phyloP scores from a whole-genome alignment of 2,329 filamentous ascomycete species.

The Ophiocordyceps sinensis region DNA sequence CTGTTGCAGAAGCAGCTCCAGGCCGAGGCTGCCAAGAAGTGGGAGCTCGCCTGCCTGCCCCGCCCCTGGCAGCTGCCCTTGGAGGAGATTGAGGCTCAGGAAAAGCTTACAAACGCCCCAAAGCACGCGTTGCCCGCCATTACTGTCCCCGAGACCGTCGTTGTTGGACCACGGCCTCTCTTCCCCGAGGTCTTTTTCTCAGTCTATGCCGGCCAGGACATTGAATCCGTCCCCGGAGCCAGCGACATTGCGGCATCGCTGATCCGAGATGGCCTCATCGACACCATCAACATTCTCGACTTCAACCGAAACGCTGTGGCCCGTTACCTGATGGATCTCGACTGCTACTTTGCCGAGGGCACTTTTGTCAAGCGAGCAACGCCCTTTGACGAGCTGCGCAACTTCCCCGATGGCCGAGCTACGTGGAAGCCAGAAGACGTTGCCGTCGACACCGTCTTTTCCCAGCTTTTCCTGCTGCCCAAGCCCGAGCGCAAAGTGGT shows the following conservation, averaged over 20 bases:
- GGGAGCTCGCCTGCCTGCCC: constrained; percentile 58
- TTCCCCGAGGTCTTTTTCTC: constrained; percentile 94
- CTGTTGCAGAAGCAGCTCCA: constrained; percentile 79
- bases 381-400: constrained; percentile 75
- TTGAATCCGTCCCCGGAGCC: constrained; percentile 73
- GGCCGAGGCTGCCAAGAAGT: constrained; percentile 56
- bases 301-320: constrained; percentile 83
- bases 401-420: constrained; percentile 46
- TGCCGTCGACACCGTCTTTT: constrained; percentile 93
- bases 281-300: constrained; percentile 88
- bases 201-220: constrained; percentile 74
- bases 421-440: constrained; percentile 98
- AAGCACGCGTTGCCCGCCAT: constrained; percentile 72
- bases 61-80: constrained; percentile 51
- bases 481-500: constrained; percentile 83
- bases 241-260: constrained; percentile 67
- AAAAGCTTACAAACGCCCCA: constrained; percentile 41
- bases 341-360: constrained; percentile 80
- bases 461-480: constrained; percentile 81
- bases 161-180: constrained; percentile 58
- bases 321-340: constrained; percentile 81
- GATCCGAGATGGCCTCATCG: constrained; percentile 70
- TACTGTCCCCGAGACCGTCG: constrained; percentile 59
- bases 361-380: constrained; percentile 92
- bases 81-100: constrained; percentile 44